Base-by-base conservation (phyloP, 345 rosid genomes). In the Eutrema japonicum region DNA sequence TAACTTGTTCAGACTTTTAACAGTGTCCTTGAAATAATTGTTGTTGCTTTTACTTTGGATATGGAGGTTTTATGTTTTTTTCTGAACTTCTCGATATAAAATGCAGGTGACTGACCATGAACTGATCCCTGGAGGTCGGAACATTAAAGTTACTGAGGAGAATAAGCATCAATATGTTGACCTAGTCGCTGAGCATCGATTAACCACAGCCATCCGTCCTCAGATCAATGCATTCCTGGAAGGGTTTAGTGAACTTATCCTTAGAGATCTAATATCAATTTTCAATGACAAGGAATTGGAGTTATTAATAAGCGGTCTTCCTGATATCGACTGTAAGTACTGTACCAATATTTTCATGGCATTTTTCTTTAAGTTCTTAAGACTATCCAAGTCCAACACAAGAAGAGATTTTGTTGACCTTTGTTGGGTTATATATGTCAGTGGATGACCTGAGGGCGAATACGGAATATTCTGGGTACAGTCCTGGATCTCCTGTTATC, bases 161-260 rank as follows among this genome's bases (percentile, higher is more conserved):
- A 94, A 88, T 71, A 94, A 94, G 84, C 96, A 91, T 79, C 87
- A 85, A 46, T 94, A 88, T 83, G 97, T 91, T 52, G 97, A 94
- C 83, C 77, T 94, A 66, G 88, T 91, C 32, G 92, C 87, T 7
- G 90, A 91, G 79, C 97, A 94, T 84, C 93, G 93, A 65, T 76
- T 94, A 84, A 94, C 98, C 0, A 94, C 97, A 26, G 96, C 98
- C 71, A 94, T 94, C 76, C 97, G 96, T 62, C 97, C 98, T 77
- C 98, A 91, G 78, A 94, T 94, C 58, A 91, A 83, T 80, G 96
- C 98, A 46, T 94, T 91, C 69, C 42, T 91, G 75, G 97, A 91
- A 62, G 98, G 98, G 59, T 91, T 94, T 80, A 83, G 35, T 46
- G 98, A 94, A 78, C 74, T 94, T 67, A 88, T 94, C 72, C 83